These are phyloP conservation scores for Cytospora schulzeri DNA, from an alignment of 2,329 filamentous ascomycete genomes.

Conservation along the genomic window DNA sequence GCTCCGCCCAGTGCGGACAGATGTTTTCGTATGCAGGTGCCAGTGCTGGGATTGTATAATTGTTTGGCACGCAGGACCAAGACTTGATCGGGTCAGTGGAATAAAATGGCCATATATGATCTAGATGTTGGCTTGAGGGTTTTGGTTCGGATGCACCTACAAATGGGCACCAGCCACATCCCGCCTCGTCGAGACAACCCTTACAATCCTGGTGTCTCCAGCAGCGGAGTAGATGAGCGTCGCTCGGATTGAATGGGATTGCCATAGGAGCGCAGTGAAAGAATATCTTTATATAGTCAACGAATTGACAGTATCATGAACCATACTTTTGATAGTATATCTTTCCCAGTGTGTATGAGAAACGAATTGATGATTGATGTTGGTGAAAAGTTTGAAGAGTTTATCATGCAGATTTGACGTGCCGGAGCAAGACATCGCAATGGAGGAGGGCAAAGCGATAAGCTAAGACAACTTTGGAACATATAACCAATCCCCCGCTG, in stretches of 20 bases:
- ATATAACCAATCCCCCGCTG: too few relatives aligned
- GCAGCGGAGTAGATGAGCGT: conserved; percentile 50
- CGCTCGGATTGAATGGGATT: conserved; percentile 32
- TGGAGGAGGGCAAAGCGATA: not conserved
- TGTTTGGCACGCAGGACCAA: conserved; percentile 57
- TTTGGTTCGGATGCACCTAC: conserved; percentile 36
- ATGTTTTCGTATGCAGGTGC: conserved; percentile 53
- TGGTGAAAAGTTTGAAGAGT: not conserved
- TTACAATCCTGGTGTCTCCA: conserved; percentile 54
- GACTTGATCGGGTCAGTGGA: conserved; percentile 41
- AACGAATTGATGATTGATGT: not conserved
- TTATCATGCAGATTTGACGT: not conserved
- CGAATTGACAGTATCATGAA: not conserved
- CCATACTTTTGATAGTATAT: not conserved
- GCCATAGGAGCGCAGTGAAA: not conserved
- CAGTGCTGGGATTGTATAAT: conserved; percentile 46
- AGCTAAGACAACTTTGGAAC: not conserved
- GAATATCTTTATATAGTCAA: not conserved
- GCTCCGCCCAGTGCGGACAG: conserved; percentile 54
- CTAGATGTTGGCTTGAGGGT: not conserved
- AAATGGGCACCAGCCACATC: conserved; percentile 57
- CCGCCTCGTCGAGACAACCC: conserved; percentile 45
- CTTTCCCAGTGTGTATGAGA: too few relatives aligned
- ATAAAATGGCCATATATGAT: conserved; percentile 29
- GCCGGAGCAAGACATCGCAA: not conserved